phyloP scores from a whole-genome alignment of 2,329 filamentous ascomycete species.

The Mycosphaerelloides madeirae region DNA sequence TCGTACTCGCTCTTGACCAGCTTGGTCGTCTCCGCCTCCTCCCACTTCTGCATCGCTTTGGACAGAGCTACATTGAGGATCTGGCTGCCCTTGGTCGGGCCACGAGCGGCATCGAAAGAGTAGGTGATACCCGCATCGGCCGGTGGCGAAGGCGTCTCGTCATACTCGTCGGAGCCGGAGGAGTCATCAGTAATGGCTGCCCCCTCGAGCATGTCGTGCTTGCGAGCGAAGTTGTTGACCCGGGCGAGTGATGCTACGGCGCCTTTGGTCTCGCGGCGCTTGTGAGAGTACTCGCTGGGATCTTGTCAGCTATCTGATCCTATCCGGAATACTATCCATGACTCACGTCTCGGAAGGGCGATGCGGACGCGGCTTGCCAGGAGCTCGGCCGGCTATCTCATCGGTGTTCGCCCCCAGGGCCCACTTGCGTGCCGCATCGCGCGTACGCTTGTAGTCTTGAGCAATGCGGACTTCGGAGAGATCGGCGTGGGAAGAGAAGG shows the following conservation, averaged over 20 bases:
- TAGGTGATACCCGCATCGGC: conserved; percentile 49
- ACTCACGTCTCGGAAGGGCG: conserved; percentile 33
- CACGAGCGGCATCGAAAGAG: conserved; percentile 49
- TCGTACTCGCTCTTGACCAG: conserved; percentile 58
- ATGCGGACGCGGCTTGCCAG: conserved; percentile 30
- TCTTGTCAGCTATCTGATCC: conserved; percentile 7
- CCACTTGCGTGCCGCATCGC: conserved; percentile 50
- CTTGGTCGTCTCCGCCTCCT: conserved; percentile 57
- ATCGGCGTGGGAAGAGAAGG: conserved; percentile 44
- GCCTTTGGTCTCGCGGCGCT: conserved; percentile 26
- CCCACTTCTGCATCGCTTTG: conserved; percentile 56
- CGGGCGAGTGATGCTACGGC: conserved; percentile 27
- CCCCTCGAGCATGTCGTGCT: conserved; percentile 42
- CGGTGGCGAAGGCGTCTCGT: conserved; percentile 42
- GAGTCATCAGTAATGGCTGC: conserved; percentile 32
- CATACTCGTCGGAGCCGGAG: conserved; percentile 42
- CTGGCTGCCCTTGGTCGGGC: conserved; percentile 52
- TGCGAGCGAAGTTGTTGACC: conserved; percentile 32
- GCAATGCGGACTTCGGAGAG: conserved; percentile 46
- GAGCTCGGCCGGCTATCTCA: conserved; percentile 23
- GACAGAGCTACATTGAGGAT: conserved; percentile 54
- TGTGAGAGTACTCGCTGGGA: conserved; percentile 24
- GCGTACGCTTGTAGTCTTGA: conserved; percentile 50
- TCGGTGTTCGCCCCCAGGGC: conserved; percentile 39
- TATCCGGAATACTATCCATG: not conserved